These are phyloP conservation scores for Handroanthus guayacan DNA, from an alignment of 257 asterid species.

Conservation along the genomic window DNA sequence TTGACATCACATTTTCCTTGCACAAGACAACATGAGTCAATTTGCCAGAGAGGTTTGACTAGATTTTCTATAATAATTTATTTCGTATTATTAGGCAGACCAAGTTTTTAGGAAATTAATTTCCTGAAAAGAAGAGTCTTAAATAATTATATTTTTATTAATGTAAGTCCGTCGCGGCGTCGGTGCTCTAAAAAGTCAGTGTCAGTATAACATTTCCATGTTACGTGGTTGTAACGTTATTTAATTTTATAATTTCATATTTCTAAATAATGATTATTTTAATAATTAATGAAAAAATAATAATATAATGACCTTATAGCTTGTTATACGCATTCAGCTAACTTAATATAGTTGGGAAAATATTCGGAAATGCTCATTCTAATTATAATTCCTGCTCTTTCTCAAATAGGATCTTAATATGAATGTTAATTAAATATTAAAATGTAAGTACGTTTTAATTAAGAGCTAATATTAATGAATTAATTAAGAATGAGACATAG, in stretches of 20 bases:
- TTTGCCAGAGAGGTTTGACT: conserved; percentile 38
- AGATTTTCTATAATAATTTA: neutral
- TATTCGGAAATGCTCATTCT: no score
- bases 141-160: neutral
- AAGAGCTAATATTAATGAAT: neutral
- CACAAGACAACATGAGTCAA: neutral
- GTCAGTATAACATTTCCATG: no score
- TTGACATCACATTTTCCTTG: neutral
- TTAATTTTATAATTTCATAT: no score
- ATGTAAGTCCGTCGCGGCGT: conserved; percentile 29
- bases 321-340: no score
- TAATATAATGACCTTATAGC: no score
- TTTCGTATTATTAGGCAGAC: conserved; percentile 26
- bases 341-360: no score
- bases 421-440: neutral
- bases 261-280: no score
- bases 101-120: neutral
- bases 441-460: no score
- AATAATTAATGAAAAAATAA: no score
- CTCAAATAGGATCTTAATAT: no score
- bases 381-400: no score
- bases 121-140: neutral
- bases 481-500: conserved; percentile 41
- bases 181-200: conserved; percentile 10
- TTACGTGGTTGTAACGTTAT: no score